Conservation (phyloP, 345 rosid species). For the Balakata baccata region DNA sequence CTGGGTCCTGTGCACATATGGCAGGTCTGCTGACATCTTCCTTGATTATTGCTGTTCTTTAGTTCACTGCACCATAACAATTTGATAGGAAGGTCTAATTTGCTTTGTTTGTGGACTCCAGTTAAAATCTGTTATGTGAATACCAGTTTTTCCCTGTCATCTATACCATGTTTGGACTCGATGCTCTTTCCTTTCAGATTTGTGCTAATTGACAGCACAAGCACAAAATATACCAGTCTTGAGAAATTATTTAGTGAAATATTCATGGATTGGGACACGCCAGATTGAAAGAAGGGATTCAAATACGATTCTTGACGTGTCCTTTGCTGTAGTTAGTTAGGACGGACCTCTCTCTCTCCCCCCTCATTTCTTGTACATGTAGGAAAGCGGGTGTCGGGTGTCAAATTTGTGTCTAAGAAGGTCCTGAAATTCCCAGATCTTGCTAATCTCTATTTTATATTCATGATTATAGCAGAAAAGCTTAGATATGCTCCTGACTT, state of each 20-base stretch:
- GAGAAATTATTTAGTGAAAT: too few relatives aligned
- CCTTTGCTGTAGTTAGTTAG: too few relatives aligned
- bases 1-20: slow-evolving; percentile 78
- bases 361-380: background rate
- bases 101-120: background rate
- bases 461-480: background rate
- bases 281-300: too few relatives aligned
- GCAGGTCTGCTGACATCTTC: slow-evolving; percentile 64
- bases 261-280: too few relatives aligned
- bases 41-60: slow-evolving; percentile 10
- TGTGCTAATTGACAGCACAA: too few relatives aligned
- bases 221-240: too few relatives aligned
- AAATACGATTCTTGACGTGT: too few relatives aligned
- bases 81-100: background rate
- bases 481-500: slow-evolving; percentile 1
- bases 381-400: too few relatives aligned
- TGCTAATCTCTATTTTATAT: background rate
- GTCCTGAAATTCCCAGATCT: background rate
- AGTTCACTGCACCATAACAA: background rate
- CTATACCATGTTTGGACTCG: background rate
- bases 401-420: background rate
- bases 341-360: too few relatives aligned
- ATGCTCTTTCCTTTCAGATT: background rate
- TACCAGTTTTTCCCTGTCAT: background rate
- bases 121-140: background rate